These are phyloP conservation scores for Agrostemma githago DNA, from an alignment of 148 eudicot species.

Conservation along the genomic window DNA sequence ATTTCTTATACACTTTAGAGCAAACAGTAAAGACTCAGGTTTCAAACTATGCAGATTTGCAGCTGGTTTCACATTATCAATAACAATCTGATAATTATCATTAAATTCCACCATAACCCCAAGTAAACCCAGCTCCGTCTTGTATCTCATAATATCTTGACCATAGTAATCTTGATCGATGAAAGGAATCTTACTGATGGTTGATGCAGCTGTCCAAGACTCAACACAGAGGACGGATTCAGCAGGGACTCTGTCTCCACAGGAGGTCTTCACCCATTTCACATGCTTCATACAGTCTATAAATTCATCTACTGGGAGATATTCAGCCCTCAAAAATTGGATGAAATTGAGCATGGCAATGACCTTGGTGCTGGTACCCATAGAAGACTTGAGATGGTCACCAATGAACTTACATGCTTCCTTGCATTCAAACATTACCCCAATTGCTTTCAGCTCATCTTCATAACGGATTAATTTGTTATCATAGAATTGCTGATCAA, in stretches of 20 bases:
- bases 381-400: slow-evolving; percentile 38
- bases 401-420: slow-evolving; percentile 52
- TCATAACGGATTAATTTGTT: slow-evolving; percentile 28
- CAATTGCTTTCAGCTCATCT: slow-evolving; percentile 45
- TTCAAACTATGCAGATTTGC: slow-evolving; percentile 13
- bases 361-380: slow-evolving; percentile 45
- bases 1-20: slow-evolving; percentile 36
- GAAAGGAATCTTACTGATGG: slow-evolving; percentile 45
- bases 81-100: slow-evolving; percentile 32
- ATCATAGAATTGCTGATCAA: slow-evolving; percentile 46
- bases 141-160: slow-evolving; percentile 24
- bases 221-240: slow-evolving; percentile 42
- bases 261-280: slow-evolving; percentile 48
- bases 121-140: slow-evolving; percentile 44
- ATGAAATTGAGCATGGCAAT: slow-evolving; percentile 47
- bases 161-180: slow-evolving; percentile 47
- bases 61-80: slow-evolving; percentile 38
- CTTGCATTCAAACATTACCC: slow-evolving; percentile 46
- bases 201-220: slow-evolving; percentile 42
- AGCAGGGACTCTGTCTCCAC: slow-evolving; percentile 40
- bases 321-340: slow-evolving; percentile 32
- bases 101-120: slow-evolving; percentile 40
- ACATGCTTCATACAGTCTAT: slow-evolving; percentile 33
- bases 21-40: slow-evolving; percentile 32
- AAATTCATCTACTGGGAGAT: slow-evolving; percentile 36